These are phyloP conservation scores for Emmonsia crescens DNA, from an alignment of 2,329 filamentous ascomycete species.

Conservation along the genomic window DNA sequence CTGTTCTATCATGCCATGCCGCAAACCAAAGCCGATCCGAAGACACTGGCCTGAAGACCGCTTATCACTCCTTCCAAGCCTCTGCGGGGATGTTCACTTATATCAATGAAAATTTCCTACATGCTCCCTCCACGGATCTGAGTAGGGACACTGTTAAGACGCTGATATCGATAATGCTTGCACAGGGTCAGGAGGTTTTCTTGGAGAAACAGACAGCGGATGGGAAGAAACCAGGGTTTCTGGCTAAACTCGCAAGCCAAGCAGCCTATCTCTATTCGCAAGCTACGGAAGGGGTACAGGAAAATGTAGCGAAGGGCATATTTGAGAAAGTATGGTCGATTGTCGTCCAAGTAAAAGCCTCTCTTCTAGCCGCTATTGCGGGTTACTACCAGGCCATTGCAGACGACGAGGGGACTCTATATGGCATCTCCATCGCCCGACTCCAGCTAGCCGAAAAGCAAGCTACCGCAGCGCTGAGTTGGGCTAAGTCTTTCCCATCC, in stretches of 20 bases:
- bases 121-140: slow-evolving; percentile 90
- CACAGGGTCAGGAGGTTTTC: slow-evolving; percentile 94
- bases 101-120: slow-evolving; percentile 98
- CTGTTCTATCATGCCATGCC: slow-evolving; percentile 90
- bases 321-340: slow-evolving; percentile 92
- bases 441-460: slow-evolving; percentile 69
- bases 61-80: slow-evolving; percentile 96
- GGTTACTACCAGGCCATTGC: slow-evolving; percentile 90
- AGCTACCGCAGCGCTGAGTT: slow-evolving; percentile 65
- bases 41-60: slow-evolving; percentile 85
- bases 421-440: slow-evolving; percentile 74
- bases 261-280: slow-evolving; percentile 80
- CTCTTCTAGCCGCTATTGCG: slow-evolving; percentile 71
- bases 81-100: slow-evolving; percentile 99
- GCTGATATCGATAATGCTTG: slow-evolving; percentile 82
- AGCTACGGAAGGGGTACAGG: slow-evolving; percentile 78
- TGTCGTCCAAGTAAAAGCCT: slow-evolving; percentile 61
- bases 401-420: slow-evolving; percentile 78
- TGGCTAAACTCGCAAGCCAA: slow-evolving; percentile 89
- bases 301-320: slow-evolving; percentile 79
- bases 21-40: slow-evolving; percentile 85
- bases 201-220: slow-evolving; percentile 91
- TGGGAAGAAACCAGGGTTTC: slow-evolving; percentile 78
- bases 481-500: slow-evolving; percentile 68
- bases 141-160: slow-evolving; percentile 94